Base-by-base conservation (phyloP, 306 rosid species). In the Fragaria iinumae region DNA sequence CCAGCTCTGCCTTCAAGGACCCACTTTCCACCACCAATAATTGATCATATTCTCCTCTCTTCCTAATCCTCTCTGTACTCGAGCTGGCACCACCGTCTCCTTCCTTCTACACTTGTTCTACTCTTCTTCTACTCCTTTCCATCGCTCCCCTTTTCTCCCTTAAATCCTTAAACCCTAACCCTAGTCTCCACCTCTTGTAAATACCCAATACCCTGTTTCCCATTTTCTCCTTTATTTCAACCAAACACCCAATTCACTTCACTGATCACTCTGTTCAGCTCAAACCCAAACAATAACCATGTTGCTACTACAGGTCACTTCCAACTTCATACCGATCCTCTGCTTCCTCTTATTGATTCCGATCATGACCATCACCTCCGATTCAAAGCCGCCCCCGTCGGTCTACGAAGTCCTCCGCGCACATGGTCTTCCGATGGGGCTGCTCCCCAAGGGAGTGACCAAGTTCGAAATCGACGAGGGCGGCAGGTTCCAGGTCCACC, bases 381-480 rank as follows among this genome's bases (percentile, higher is more conserved):
- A 77, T 45, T 57, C 77, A 59, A 23, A 59, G 50, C 20, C 4
- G 25, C 43, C 27, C 2, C 11, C 60, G 18, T 74, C 93, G 1
- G 82, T 93, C 68, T 93, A 93, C 81, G 93, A 93, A 34, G 92
- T 84, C 17, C 85, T 93, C 3, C 60, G 32, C 20, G 74, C 80
- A 17, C 86, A 91, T 39, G 97, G 93, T 2, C 93, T 93, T 11
- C 98, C 98, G 10, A 93, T 84, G 88, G 98, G 98, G 1, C 78
- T 93, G 45, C 86, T 91, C 20, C 98, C 97, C 0, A 86, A 88
- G 79, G 96, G 93, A 1, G 87, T 93, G 8, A 83, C 23, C 49
- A 86, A 93, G 3, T 93, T 88, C 77, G 80, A 77, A 14, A 29
- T 91, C 17, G 89, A 57, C 9, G 76, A 70, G 3, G 85, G 50